Percentiles rank a stretch among this genome's conserved stretches.
phyloP scores from a whole-genome alignment of 176 grass and related monocot genomes.

The Chrysopogon serrulatus region DNA sequence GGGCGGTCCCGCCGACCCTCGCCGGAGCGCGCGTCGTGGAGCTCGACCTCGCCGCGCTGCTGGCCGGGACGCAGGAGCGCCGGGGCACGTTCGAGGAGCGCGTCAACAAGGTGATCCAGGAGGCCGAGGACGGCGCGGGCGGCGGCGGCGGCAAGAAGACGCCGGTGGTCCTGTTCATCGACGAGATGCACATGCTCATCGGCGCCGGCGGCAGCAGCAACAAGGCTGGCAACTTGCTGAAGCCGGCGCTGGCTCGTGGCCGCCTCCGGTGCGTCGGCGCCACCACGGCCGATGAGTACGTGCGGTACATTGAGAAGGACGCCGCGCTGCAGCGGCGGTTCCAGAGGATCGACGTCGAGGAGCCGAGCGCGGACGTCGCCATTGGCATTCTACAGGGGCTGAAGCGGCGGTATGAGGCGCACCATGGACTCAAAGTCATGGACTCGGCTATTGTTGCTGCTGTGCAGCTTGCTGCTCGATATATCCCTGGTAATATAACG shows the following conservation, averaged over 20 bases:
- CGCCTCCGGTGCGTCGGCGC: slow-evolving; percentile 25
- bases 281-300: slow-evolving; percentile 5
- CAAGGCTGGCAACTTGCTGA: slow-evolving; percentile 6
- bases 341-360: slow-evolving; percentile 1
- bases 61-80: background rate
- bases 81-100: slow-evolving; percentile 11
- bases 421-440: background rate
- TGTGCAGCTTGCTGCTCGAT: background rate
- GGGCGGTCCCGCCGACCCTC: slow-evolving; percentile 3
- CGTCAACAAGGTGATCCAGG: background rate
- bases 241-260: slow-evolving; percentile 5
- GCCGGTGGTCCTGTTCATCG: slow-evolving; percentile 16
- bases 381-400: background rate
- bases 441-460: background rate
- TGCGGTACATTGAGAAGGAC: slow-evolving; percentile 23
- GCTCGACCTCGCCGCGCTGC: slow-evolving; percentile 1
- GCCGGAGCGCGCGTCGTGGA: background rate
- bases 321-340: slow-evolving; percentile 15
- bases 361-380: background rate
- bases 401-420: background rate
- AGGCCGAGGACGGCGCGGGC: too few species aligned
- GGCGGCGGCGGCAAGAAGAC: background rate
- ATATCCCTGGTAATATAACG: slow-evolving; percentile 15
- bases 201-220: background rate
- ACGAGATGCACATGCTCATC: slow-evolving; percentile 27